Percentiles rank a stretch among this genome's conserved stretches.
Conservation (phyloP, 208 protist genomes). For the Leishmania turanica region DNA sequence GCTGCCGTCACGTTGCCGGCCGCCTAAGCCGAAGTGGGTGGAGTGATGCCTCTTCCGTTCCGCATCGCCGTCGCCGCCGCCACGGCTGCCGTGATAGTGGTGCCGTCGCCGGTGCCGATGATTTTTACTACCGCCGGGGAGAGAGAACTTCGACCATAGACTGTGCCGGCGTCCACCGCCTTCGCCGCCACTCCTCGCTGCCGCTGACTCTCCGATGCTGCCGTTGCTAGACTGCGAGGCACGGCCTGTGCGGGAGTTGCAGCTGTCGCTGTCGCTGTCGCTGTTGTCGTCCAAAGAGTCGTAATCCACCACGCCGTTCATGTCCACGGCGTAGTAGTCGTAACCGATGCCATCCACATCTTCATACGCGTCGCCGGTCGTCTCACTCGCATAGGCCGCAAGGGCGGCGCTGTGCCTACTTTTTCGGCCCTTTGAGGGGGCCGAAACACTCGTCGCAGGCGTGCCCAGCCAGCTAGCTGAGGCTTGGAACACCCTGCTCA, state of each 20-base stretch:
- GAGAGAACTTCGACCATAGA: neutral
- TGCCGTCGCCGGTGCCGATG: neutral
- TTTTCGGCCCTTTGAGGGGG: neutral
- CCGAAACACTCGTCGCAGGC: neutral
- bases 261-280: conserved; percentile 14
- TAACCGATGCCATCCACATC: neutral
- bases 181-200: neutral
- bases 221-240: neutral
- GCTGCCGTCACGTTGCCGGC: neutral
- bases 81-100: neutral
- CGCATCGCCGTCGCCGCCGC: neutral
- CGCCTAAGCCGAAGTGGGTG: neutral
- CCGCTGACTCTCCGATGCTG: neutral
- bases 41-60: neutral
- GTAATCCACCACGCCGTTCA: neutral
- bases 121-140: neutral
- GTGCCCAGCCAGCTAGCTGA: neutral
- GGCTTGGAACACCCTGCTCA: conserved; percentile 10
- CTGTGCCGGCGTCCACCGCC: neutral
- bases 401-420: neutral
- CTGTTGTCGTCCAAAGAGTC: conserved; percentile 8
- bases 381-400: too few species aligned
- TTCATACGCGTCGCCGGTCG: conserved; percentile 10
- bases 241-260: conserved; percentile 8
- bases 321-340: conserved; percentile 10